Evolutionary conservation across 1,284 basidiomycete genomes (phyloP).

Genomic region (Ustilago trichophora): DNA sequence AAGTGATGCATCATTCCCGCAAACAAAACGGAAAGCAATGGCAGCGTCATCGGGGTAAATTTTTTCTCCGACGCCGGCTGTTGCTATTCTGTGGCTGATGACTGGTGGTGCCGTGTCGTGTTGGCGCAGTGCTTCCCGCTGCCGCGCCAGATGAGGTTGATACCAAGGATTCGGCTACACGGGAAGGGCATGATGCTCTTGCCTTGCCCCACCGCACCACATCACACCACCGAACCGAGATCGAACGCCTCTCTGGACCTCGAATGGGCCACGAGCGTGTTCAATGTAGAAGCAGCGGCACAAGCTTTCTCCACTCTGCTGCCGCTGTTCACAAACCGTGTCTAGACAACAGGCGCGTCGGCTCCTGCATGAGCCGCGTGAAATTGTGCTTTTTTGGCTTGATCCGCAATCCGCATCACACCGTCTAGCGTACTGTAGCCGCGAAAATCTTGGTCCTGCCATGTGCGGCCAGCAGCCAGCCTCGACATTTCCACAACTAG

Average conservation of each 20-base stretch:
- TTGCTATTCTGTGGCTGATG: neutral
- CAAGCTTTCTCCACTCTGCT: constrained; percentile 3
- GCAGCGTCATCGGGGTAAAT: neutral
- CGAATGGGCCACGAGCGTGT: no score
- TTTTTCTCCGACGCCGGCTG: constrained; percentile 5
- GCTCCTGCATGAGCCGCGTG: constrained; percentile 28
- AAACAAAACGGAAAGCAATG: neutral
- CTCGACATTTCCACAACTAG: no score
- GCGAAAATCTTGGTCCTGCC: no score
- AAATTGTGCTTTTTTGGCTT: neutral
- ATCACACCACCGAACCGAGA: no score
- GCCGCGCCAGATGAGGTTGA: neutral
- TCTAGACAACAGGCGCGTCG: constrained; percentile 12
- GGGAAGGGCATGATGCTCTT: no score
- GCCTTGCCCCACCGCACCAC: no score
- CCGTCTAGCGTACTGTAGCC: no score
- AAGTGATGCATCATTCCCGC: neutral
- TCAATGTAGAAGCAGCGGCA: neutral
- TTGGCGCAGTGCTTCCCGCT: neutral
- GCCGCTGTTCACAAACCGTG: constrained; percentile 1
- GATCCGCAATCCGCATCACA: constrained; percentile 10
- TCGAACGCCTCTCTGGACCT: no score
- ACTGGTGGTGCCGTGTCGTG: neutral
- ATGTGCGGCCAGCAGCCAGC: no score
- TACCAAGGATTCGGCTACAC: neutral